These are phyloP conservation scores for Malassezia globosa DNA, from an alignment of 1,284 basidiomycete genomes.

Conservation along the genomic window DNA sequence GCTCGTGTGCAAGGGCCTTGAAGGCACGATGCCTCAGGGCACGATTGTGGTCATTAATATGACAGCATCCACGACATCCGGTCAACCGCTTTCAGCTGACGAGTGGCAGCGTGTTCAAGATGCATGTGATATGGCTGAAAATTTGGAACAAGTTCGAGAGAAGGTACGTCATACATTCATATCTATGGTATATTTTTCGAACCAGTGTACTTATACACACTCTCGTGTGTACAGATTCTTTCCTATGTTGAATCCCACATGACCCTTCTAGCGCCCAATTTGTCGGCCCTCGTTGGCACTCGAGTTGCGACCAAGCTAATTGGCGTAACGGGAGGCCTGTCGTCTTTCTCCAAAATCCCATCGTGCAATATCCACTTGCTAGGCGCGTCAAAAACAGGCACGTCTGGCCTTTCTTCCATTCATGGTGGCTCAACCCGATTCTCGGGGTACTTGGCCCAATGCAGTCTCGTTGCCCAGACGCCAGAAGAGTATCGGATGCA, in stretches of 20 bases:
- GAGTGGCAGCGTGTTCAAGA: constrained; percentile 71
- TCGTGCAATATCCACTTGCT: constrained; percentile 88
- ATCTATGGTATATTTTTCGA: too few relatives aligned
- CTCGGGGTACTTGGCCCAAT: constrained; percentile 92
- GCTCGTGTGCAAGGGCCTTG: constrained; percentile 67
- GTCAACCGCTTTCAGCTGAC: constrained; percentile 59
- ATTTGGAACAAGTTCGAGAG: constrained; percentile 74
- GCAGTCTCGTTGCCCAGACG: constrained; percentile 69
- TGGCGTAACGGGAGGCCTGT: constrained; percentile 87
- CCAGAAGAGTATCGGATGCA: constrained; percentile 85
- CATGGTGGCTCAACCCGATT: constrained; percentile 55
- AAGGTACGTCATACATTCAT: too few relatives aligned
- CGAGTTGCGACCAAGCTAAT: constrained; percentile 94
- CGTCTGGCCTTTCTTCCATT: constrained; percentile 68
- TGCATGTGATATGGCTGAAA: constrained; percentile 76
- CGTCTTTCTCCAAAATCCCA: constrained; percentile 83
- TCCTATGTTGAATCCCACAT: constrained; percentile 98
- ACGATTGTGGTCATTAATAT: constrained; percentile 92
- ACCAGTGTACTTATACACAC: neutral
- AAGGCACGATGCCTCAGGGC: constrained; percentile 72
- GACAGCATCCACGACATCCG: constrained; percentile 72
- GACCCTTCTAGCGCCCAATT: constrained; percentile 92
- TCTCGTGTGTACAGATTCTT: constrained; percentile 80
- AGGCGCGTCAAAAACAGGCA: constrained; percentile 80
- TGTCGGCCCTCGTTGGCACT: constrained; percentile 93